These are phyloP conservation scores for Eutypa lata DNA, from an alignment of 2,329 filamentous ascomycete genomes.

Conservation along the genomic window DNA sequence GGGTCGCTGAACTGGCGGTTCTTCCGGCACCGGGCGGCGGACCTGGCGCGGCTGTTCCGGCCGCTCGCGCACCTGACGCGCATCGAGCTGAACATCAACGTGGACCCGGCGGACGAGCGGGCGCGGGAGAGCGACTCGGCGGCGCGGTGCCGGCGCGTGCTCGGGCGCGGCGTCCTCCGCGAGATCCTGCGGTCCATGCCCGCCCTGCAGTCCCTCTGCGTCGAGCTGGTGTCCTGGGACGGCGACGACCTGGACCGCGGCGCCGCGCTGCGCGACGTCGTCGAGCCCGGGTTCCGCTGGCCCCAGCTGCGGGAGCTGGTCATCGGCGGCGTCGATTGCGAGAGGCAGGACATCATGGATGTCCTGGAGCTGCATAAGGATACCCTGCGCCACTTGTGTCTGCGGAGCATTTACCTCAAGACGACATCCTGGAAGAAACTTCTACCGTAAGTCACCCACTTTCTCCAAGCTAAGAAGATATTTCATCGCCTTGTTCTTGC, in stretches of 20 bases:
- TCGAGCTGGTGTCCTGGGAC: slow-evolving; percentile 15
- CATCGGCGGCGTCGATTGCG: slow-evolving; percentile 18
- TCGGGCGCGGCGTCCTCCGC: slow-evolving; percentile 18
- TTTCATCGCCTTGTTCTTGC: too few species aligned
- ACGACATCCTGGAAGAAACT: slow-evolving; percentile 22
- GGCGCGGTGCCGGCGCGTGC: slow-evolving; percentile 11
- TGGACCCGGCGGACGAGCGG: slow-evolving; percentile 7
- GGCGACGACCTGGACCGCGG: slow-evolving; percentile 6
- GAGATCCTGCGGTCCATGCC: slow-evolving; percentile 21
- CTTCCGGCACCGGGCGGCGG: slow-evolving; percentile 14
- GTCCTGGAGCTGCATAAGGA: slow-evolving; percentile 20
- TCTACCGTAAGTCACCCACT: slow-evolving; percentile 7
- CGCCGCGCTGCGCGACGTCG: slow-evolving; percentile 15
- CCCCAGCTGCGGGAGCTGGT: slow-evolving; percentile 16
- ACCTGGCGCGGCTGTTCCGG: slow-evolving; percentile 14
- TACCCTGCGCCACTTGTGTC: slow-evolving; percentile 21
- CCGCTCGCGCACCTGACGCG: slow-evolving; percentile 19
- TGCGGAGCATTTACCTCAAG: slow-evolving; percentile 18
- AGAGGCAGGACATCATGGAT: slow-evolving; percentile 20
- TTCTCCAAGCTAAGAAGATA: not conserved
- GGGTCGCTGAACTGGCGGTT: slow-evolving; percentile 21
- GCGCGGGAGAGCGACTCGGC: slow-evolving; percentile 5
- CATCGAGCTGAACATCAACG: slow-evolving; percentile 18
- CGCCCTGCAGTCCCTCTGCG: slow-evolving; percentile 16
- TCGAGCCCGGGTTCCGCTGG: slow-evolving; percentile 22